These are phyloP conservation scores for Thelephora aurantiotincta DNA, from an alignment of 768 basidiomycete genomes.

Conservation along the genomic window DNA sequence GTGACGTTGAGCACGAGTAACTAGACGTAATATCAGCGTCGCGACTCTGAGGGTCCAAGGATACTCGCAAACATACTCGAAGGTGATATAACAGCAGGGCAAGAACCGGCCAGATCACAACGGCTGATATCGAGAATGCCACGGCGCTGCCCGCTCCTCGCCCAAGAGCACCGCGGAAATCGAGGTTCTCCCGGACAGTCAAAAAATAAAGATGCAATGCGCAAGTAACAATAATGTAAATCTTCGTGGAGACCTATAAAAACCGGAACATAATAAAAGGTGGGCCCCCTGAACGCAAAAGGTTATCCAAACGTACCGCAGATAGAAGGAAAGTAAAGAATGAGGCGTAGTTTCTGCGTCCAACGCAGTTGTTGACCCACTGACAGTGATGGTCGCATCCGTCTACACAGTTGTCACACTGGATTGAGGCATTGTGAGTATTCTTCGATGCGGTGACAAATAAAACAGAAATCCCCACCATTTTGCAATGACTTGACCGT, in stretches of 20 bases:
- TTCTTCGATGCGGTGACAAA: neutral
- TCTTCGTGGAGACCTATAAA: conserved; percentile 53
- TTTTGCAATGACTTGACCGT: conserved; percentile 88
- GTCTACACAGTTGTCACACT: conserved; percentile 98
- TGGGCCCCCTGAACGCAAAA: conserved; percentile 1
- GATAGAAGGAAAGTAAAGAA: conserved; percentile 78
- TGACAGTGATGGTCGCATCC: conserved; percentile 87
- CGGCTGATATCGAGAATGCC: conserved; percentile 55
- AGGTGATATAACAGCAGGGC: conserved; percentile 76
- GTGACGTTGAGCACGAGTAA: conserved; percentile 78
- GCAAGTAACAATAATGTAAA: conserved; percentile 70
- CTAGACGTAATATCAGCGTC: conserved; percentile 20
- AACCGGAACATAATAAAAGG: conserved; percentile 3
- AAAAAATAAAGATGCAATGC: conserved; percentile 70
- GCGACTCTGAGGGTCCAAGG: neutral
- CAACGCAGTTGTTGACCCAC: conserved; percentile 93
- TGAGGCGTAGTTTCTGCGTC: conserved; percentile 87
- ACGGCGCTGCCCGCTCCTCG: conserved; percentile 67
- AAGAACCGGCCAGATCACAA: conserved; percentile 71
- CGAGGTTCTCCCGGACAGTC: conserved; percentile 29
- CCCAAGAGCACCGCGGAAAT: conserved; percentile 31
- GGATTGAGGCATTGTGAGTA: conserved; percentile 1
- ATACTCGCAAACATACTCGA: conserved; percentile 33
- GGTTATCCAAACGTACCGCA: conserved; percentile 35
- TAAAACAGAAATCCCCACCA: conserved; percentile 34